phyloP scores from a whole-genome alignment of 768 basidiomycete species.

The Macrolepiota albuminosa region DNA sequence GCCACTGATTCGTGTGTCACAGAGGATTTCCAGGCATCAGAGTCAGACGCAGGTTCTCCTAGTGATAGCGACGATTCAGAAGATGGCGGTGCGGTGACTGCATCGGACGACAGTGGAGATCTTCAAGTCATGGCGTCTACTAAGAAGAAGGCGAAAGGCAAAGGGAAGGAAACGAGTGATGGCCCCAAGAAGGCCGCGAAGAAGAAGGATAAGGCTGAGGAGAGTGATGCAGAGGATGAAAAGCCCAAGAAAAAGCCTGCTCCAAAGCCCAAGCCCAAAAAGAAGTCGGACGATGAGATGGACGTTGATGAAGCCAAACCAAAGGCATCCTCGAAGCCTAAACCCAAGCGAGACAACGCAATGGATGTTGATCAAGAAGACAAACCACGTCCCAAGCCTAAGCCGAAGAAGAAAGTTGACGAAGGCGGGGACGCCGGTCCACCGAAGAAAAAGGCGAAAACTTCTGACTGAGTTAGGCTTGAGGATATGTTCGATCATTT shows the following conservation, averaged over 20 bases:
- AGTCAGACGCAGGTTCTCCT: slow-evolving; percentile 85
- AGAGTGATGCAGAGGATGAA: slow-evolving; percentile 47
- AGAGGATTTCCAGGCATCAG: slow-evolving; percentile 92
- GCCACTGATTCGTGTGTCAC: slow-evolving; percentile 7
- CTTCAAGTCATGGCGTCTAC: slow-evolving; percentile 48
- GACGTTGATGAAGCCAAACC: slow-evolving; percentile 36
- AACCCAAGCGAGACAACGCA: slow-evolving; percentile 31
- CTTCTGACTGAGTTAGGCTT: slow-evolving; percentile 28
- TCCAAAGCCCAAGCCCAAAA: slow-evolving; percentile 42
- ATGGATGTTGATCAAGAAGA: slow-evolving; percentile 44
- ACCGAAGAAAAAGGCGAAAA: slow-evolving; percentile 76
- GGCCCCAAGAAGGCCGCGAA: slow-evolving; percentile 31
- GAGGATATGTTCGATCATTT: neutral
- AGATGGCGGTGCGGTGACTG: slow-evolving; percentile 72
- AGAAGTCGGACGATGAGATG: slow-evolving; percentile 41
- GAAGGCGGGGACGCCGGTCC: slow-evolving; percentile 44
- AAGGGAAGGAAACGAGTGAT: slow-evolving; percentile 36
- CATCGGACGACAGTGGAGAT: slow-evolving; percentile 83
- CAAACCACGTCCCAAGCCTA: slow-evolving; percentile 37
- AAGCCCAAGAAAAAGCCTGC: slow-evolving; percentile 36
- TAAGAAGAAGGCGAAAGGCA: slow-evolving; percentile 38
- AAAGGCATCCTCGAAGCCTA: slow-evolving; percentile 31
- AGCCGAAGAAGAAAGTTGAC: slow-evolving; percentile 34
- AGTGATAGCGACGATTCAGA: slow-evolving; percentile 63
- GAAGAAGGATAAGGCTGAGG: slow-evolving; percentile 39